Conservation (phyloP, 768 basidiomycete genomes). For the Boletus vinaceobasis region DNA sequence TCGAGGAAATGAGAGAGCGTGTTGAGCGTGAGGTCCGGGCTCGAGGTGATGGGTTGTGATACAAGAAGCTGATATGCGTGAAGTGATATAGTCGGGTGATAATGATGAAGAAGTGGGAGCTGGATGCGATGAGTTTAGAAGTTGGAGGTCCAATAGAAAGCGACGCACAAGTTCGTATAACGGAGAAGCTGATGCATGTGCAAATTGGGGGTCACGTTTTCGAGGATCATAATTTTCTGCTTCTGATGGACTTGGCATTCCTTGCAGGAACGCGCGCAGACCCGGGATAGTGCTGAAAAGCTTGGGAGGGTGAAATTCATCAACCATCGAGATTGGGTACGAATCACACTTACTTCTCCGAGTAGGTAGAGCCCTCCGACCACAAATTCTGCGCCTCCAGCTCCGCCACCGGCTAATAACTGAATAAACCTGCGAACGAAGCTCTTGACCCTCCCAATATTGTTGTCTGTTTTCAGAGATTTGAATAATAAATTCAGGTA, state of each 20-base stretch:
- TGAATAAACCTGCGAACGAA: slow-evolving; percentile 84
- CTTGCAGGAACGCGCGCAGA: slow-evolving; percentile 44
- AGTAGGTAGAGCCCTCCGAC: slow-evolving; percentile 86
- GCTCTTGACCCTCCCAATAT: slow-evolving; percentile 64
- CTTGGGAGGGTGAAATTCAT: slow-evolving; percentile 27
- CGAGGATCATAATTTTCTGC: slow-evolving; percentile 69
- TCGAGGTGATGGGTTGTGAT: slow-evolving; percentile 71
- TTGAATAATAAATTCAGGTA: slow-evolving; percentile 94
- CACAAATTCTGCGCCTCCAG: slow-evolving; percentile 80
- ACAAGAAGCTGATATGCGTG: slow-evolving; percentile 80
- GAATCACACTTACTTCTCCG: slow-evolving; percentile 64
- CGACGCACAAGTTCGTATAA: slow-evolving; percentile 85
- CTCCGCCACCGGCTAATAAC: slow-evolving; percentile 64
- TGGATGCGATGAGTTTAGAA: slow-evolving; percentile 25
- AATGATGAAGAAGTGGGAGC: slow-evolving; percentile 80
- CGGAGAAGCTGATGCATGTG: slow-evolving; percentile 73
- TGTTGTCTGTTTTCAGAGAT: slow-evolving; percentile 68
- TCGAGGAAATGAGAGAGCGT: slow-evolving; percentile 95
- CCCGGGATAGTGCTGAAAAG: slow-evolving; percentile 48
- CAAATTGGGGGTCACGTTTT: slow-evolving; percentile 88
- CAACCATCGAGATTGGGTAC: background rate
- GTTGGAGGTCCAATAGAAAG: background rate
- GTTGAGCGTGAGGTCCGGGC: slow-evolving; percentile 86
- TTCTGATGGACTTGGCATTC: slow-evolving; percentile 26
- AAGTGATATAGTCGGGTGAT: slow-evolving; percentile 86